Evolutionary conservation across 1,284 basidiomycete genomes (phyloP).

Genomic region (Garcileccinum viscosum): DNA sequence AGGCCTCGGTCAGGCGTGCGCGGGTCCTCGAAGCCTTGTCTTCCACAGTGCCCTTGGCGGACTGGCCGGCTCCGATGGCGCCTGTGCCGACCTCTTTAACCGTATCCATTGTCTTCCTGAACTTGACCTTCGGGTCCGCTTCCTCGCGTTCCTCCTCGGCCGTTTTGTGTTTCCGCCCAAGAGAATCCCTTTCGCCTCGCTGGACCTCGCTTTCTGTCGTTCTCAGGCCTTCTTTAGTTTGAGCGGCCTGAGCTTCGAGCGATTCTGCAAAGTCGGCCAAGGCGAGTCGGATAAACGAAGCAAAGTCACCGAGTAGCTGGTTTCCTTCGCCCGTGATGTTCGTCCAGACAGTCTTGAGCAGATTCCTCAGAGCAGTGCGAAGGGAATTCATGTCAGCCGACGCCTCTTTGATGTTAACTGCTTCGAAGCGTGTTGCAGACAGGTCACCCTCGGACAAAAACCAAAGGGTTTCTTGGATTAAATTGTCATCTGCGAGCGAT

Average conservation of each 20-base stretch:
- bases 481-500: constrained; percentile 55
- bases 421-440: constrained; percentile 42
- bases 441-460: constrained; percentile 61
- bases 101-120: constrained; percentile 69
- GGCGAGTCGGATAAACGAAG: constrained; percentile 65
- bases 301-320: constrained; percentile 62
- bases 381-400: constrained; percentile 55
- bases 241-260: constrained; percentile 54
- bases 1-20: constrained; percentile 53
- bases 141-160: constrained; percentile 46
- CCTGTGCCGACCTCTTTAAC: constrained; percentile 61
- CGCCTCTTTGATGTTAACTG: constrained; percentile 50
- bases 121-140: constrained; percentile 51
- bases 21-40: constrained; percentile 51
- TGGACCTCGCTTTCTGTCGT: constrained; percentile 62
- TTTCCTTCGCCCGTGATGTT: constrained; percentile 58
- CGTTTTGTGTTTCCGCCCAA: constrained; percentile 58
- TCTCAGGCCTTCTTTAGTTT: constrained; percentile 57
- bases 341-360: constrained; percentile 58
- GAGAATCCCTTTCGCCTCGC: constrained; percentile 58
- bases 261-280: constrained; percentile 68
- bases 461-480: constrained; percentile 68
- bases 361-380: constrained; percentile 52
- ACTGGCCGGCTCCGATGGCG: constrained; percentile 59
- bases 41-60: constrained; percentile 46